Base-by-base conservation (phyloP, 2,329 filamentous ascomycete species). In the Chaetomium sp. region DNA sequence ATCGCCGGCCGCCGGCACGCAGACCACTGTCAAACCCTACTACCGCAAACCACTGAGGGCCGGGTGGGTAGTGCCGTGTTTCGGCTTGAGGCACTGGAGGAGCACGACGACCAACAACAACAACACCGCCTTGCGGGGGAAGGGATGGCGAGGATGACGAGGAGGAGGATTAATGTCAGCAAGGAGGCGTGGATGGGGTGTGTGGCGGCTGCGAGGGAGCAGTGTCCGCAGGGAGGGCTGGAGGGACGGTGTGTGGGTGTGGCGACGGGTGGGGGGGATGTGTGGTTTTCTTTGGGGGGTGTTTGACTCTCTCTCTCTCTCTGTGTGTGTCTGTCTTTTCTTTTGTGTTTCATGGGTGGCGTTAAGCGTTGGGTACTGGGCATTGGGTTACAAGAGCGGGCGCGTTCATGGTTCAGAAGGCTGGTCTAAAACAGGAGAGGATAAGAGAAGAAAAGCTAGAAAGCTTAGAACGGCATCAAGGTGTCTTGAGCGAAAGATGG, bases 161-260 rank as follows among this genome's bases (percentile, higher is more conserved):
- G 1, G 79, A 76, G 8, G 72, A 77, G 73, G 12, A 80, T 82
- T 66, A 77, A 76, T 67, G 72, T 82, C 58, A 73, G 72, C 47
- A 81, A 80, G 68, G 72, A 71, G 19, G 69, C 73, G 32, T 80
- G 79, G 78, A 76, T 81, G 66, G 70, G 73, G 50, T 82, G 79
- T 64, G 73, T 81, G 51, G 72, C 76, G 42, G 79, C 79, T 12
- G 79, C 79, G 49, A 67, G 74, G 54, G 74, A 76, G 56, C 72
- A 74, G 46, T 80, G 78, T 64, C 77, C 76, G 19, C 76, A 73
- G 6, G 77, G 77, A 14, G 78, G 74, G 57, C 69, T 79, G 64
- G 69, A 66, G 41, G 75, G 69, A 33, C 73, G 72, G 1, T 81
- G 78, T 64, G 64, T 71, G 5, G 77, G 77, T 11, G 78, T 76